Evolutionary conservation across 208 protist species (phyloP), one percentile per base, ranked within the genome.

Genomic region (Leptomonas seymouri): DNA sequence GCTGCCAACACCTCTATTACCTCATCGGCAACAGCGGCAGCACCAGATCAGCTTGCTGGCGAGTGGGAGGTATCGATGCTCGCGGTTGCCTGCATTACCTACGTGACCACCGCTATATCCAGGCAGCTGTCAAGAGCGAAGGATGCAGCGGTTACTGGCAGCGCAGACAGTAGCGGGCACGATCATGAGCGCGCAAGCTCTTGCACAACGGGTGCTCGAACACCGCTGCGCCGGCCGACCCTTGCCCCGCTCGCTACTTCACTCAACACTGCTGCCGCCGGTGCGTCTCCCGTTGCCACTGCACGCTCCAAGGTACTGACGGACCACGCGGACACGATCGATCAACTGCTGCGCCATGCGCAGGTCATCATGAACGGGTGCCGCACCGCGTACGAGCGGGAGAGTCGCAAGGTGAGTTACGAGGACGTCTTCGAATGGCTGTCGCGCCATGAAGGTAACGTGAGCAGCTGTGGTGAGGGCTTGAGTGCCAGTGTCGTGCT

Each of bases 321-420:
- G 12, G 34, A 44, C 15, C 45, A 67, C 58, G 60, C 75, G 1
- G 75, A 80, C 62, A 51, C 28, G 11, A 71, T 80, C 15, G 75
- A 80, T 39, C 68, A 72, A 49, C 57, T 80, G 28, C 51, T 80
- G 25, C 67, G 75, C 25, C 68, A 71, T 42, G 63, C 34, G 3
- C 39, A 58, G 16, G 56, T 39, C 3, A 39, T 55, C 20, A 53
- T 80, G 60, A 50, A 63, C 7, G 63, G 46, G 7, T 68, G 60
- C 21, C 63, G 65, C 46, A 30, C 30, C 21, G 45, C 64, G 14
- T 77, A 71, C 34, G 65, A 75, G 36, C 45, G 42, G 36, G 63
- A 69, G 27, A 48, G 44, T 42, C 27, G 69, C 18, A 39, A 62
- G 34, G 51, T 84, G 36, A 20, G 54, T 36, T 74, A 84, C 41